Evolutionary conservation across 257 asterid species (phyloP).

Genomic region (Ilex aquifolium): DNA sequence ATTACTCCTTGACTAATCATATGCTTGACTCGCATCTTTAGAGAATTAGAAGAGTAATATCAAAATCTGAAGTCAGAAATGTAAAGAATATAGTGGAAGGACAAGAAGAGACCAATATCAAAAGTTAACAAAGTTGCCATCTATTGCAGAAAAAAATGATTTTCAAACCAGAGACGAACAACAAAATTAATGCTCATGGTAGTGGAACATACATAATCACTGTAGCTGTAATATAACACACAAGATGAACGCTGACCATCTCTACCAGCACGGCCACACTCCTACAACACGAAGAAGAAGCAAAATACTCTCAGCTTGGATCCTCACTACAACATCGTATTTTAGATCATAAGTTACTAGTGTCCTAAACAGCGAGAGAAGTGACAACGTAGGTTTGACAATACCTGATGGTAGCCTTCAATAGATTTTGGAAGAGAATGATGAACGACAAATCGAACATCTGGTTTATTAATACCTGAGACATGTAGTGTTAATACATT

Average conservation of each 20-base stretch:
- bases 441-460: constrained; percentile 98
- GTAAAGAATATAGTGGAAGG: constrained; percentile 5
- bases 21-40: constrained; percentile 90
- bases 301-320: constrained; percentile 13
- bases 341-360: neutral
- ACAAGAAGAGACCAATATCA: constrained; percentile 7
- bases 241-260: constrained; percentile 94
- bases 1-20: constrained; percentile 79
- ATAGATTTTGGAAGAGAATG: constrained; percentile 98
- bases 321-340: too few species aligned
- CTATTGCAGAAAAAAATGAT: neutral
- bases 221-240: constrained; percentile 81
- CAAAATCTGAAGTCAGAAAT: constrained; percentile 8
- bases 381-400: constrained; percentile 13
- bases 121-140: neutral
- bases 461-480: constrained; percentile 97
- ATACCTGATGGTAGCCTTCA: constrained; percentile 98
- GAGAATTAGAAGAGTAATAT: constrained; percentile 9
- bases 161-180: neutral
- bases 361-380: constrained; percentile 12
- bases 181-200: constrained; percentile 11
- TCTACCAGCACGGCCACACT: constrained; percentile 99
- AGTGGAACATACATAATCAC: constrained; percentile 70
- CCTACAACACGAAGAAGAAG: constrained; percentile 40
- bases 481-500: constrained; percentile 20